phyloP scores from a whole-genome alignment of 176 grass and related monocot species.

The Ensete ventricosum region DNA sequence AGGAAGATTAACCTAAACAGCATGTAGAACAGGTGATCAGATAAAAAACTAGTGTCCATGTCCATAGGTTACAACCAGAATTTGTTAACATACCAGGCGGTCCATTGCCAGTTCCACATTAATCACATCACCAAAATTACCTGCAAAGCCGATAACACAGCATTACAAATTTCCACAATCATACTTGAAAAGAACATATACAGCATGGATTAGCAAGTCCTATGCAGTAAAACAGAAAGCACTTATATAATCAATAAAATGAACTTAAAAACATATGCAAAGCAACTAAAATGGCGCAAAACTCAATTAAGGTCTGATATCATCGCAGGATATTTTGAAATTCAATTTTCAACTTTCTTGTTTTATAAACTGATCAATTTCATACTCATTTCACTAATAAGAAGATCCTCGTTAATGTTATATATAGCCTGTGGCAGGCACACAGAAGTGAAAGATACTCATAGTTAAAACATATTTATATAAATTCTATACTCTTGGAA shows the following conservation, averaged over 20 bases:
- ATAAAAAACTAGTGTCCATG: neutral
- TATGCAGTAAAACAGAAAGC: too few species aligned
- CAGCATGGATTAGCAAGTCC: too few species aligned
- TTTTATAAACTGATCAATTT: too few species aligned
- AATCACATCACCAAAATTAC: conserved; percentile 72
- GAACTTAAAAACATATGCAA: neutral
- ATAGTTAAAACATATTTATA: too few species aligned
- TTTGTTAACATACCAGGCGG: conserved; percentile 49
- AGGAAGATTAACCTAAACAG: conserved; percentile 92
- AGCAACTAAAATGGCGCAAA: neutral
- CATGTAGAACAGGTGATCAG: conserved; percentile 3
- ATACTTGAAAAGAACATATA: too few species aligned
- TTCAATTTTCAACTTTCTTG: too few species aligned
- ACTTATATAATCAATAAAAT: neutral
- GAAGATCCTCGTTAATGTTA: too few species aligned
- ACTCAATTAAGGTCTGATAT: neutral
- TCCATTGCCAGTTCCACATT: conserved; percentile 97
- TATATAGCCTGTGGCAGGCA: too few species aligned
- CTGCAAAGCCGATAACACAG: conserved; percentile 35
- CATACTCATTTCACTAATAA: too few species aligned
- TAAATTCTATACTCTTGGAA: too few species aligned
- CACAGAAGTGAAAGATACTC: too few species aligned
- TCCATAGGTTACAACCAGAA: conserved; percentile 16
- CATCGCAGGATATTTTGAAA: too few species aligned
- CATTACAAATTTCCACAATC: neutral